Evolutionary conservation across 129 eudicot genomes (phyloP).

Genomic region (Oenanthe sinensis): DNA sequence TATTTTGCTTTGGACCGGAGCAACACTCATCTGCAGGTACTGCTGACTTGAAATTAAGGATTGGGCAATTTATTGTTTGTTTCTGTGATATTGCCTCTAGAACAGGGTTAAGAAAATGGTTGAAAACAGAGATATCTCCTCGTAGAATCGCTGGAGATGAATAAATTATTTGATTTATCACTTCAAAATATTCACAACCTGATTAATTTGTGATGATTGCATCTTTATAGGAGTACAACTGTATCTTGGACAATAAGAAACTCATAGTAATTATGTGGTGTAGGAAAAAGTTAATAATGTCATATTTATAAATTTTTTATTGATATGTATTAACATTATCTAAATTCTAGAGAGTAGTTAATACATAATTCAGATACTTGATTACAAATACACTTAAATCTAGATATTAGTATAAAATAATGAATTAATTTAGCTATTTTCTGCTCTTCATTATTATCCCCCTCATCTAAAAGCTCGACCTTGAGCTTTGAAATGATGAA

Average conservation of each 20-base stretch:
- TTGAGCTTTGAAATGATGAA: neutral
- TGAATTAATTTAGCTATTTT: neutral
- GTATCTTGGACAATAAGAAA: neutral
- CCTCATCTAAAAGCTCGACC: neutral
- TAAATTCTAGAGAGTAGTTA: neutral
- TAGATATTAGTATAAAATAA: too few species aligned
- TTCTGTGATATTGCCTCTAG: neutral
- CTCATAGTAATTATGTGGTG: neutral
- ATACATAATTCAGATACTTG: neutral
- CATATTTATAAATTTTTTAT: neutral
- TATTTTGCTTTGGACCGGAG: constrained; percentile 84
- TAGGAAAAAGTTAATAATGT: neutral
- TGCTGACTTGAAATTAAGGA: neutral
- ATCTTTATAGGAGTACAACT: neutral
- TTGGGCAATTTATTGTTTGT: neutral
- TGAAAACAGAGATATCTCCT: neutral
- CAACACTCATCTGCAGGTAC: constrained; percentile 85
- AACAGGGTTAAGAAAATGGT: neutral
- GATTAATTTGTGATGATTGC: neutral
- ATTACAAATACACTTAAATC: neutral
- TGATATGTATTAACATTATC: neutral
- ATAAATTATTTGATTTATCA: neutral
- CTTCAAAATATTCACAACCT: neutral
- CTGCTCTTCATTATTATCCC: neutral
- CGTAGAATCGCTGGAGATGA: neutral